Base-by-base conservation (phyloP, 495 filamentous ascomycete species). In the Trichocladium antarcticum region DNA sequence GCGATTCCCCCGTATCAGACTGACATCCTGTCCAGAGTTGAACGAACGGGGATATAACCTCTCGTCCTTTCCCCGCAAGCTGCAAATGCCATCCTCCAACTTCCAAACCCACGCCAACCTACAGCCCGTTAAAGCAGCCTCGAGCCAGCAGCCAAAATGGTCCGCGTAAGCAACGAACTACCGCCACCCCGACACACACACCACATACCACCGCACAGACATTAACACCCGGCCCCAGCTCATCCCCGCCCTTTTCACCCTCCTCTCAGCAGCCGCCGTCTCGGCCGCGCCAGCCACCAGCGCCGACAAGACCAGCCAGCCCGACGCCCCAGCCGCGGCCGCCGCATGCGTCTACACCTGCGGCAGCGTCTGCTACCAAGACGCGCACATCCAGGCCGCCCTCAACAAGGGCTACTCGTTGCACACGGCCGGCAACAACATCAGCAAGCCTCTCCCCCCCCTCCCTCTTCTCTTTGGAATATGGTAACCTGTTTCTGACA, bases 371-470 rank as follows among this genome's bases (percentile, higher is more conserved):
- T 68, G 64, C 58, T 73, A 71, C 56, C 49, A 45, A 42, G 56
- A 63, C 37, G 38, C 57, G 2, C 55, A 68, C 29, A 69, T 82
- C 42, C 65, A 65, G 44, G 67, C 67, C 2, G 81, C 81, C 42
- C 58, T 71, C 6, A 52, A 63, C 20, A 62, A 70, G 29, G 80
- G 75, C 0, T 78, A 75, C 63, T 46, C 57, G 4, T 68, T 76
- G 28, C 62, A 76, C 48, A 29, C 67, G 15, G 39, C 59, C 5
- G 80, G 76, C 36, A 28, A 66, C 6, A 72, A 68, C 11, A 70
- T 73, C 22, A 69, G 76, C 64, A 50, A 31, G 68, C 60, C 0
- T 1, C 21, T 0, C 15, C 5, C 45, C 24, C n/a, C n/a, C n/a
- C n/a, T 15, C 35, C 24, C 20, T 41, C n/a, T 46, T 6, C 36